These are phyloP conservation scores for Leishmania mexicana DNA, from an alignment of 208 protist species.

Conservation along the genomic window DNA sequence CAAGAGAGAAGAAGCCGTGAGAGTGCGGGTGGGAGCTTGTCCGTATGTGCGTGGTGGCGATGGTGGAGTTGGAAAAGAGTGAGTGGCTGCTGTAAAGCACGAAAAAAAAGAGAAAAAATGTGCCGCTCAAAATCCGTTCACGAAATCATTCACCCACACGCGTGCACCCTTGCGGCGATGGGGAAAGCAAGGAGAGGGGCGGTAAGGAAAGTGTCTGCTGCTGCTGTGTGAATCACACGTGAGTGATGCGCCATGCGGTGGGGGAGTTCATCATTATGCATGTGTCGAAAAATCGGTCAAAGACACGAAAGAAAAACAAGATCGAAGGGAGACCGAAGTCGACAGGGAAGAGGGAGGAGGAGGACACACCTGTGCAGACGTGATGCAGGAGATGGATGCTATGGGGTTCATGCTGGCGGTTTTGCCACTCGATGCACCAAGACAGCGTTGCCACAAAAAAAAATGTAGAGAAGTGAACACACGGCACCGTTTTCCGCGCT, in stretches of 20 bases:
- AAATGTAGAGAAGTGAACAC: slow-evolving; percentile 5
- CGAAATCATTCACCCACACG: neutral
- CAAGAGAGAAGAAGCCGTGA: neutral
- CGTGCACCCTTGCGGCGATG: neutral
- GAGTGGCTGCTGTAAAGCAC: neutral
- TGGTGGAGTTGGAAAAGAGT: neutral
- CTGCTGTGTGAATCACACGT: neutral
- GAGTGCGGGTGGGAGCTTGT: no score
- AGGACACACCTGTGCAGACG: neutral
- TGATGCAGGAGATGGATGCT: neutral
- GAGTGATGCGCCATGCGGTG: neutral
- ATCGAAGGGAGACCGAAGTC: neutral
- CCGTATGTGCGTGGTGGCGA: neutral
- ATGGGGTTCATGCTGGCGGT: neutral
- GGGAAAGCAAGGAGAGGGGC: neutral
- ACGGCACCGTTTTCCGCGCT: neutral
- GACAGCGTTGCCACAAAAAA: neutral
- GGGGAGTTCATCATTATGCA: neutral
- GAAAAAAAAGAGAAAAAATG: neutral
- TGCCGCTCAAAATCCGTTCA: neutral
- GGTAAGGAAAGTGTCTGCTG: neutral
- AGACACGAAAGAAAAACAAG: slow-evolving; percentile 2
- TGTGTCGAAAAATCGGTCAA: neutral
- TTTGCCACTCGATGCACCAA: neutral
- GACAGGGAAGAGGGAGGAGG: neutral